These are phyloP conservation scores for Fraxinus cuspidata DNA, from an alignment of 257 asterid species.

Conservation along the genomic window DNA sequence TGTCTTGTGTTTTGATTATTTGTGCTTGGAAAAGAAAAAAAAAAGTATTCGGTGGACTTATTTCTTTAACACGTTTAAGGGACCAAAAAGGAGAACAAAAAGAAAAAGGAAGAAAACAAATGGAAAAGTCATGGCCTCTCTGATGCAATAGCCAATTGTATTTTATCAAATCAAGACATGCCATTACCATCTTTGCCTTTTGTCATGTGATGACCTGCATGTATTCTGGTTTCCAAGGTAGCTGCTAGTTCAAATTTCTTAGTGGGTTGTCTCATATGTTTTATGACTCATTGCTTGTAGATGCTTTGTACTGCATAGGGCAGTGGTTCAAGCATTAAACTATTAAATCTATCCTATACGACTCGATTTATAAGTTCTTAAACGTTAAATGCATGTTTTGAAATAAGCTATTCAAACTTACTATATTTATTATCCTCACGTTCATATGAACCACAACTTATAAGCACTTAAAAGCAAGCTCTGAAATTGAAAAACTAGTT, in stretches of 20 bases:
- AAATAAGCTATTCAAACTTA: too few species aligned
- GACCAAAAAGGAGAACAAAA: neutral
- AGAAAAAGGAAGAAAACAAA: neutral
- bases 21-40: too few species aligned
- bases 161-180: neutral
- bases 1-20: too few species aligned
- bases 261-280: neutral
- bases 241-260: neutral
- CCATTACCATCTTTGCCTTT: neutral
- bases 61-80: neutral
- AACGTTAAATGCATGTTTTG: neutral
- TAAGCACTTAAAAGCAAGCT: too few species aligned
- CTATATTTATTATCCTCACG: too few species aligned
- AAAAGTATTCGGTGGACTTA: neutral
- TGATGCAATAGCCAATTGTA: neutral
- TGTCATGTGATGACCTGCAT: neutral
- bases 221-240: neutral
- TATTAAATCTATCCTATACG: neutral
- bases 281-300: neutral
- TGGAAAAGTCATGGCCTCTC: neutral
- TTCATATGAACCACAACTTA: too few species aligned
- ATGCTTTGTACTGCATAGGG: neutral
- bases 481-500: neutral
- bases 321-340: neutral
- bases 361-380: neutral